Percentiles rank a stretch among this genome's conserved stretches.
phyloP scores from a whole-genome alignment of 2,329 filamentous ascomycete genomes.

The Curvularia eragrostidis region DNA sequence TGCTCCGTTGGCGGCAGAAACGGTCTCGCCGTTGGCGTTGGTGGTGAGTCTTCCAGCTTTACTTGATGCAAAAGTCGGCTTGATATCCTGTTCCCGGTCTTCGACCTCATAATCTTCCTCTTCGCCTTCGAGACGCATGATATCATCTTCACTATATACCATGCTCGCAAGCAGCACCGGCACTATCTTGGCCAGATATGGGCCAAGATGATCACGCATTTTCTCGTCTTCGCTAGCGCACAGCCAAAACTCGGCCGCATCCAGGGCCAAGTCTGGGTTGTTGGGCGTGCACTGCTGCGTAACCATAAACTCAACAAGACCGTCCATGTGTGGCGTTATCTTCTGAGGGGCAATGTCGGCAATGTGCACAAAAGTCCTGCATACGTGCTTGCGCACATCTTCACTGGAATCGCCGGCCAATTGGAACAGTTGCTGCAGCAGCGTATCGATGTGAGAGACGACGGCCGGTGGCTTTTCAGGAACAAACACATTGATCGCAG shows the following conservation, averaged over 20 bases:
- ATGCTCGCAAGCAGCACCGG: constrained; percentile 92
- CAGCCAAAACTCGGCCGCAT: constrained; percentile 97
- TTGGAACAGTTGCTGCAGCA: constrained; percentile 82
- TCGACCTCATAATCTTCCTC: constrained; percentile 86
- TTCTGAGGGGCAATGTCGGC: constrained; percentile 91
- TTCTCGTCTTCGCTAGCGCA: constrained; percentile 87
- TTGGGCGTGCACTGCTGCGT: constrained; percentile 81
- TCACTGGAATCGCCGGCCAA: constrained; percentile 77
- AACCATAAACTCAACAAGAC: constrained; percentile 91
- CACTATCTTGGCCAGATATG: constrained; percentile 83
- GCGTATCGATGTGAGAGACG: constrained; percentile 77
- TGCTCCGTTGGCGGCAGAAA: constrained; percentile 51
- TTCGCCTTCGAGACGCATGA: constrained; percentile 80
- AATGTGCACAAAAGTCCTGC: constrained; percentile 88
- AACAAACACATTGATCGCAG: constrained; percentile 90
- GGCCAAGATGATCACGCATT: constrained; percentile 76
- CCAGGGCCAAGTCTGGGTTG: constrained; percentile 88
- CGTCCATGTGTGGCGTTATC: constrained; percentile 84
- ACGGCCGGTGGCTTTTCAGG: constrained; percentile 83
- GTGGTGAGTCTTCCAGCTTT: constrained; percentile 67
- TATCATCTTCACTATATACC: constrained; percentile 95
- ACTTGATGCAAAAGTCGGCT: constrained; percentile 84
- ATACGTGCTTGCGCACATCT: constrained; percentile 91
- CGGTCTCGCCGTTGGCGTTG: constrained; percentile 52
- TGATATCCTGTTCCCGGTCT: constrained; percentile 88